phyloP scores from a whole-genome alignment of 345 rosid species.

The Carallia brachiata region DNA sequence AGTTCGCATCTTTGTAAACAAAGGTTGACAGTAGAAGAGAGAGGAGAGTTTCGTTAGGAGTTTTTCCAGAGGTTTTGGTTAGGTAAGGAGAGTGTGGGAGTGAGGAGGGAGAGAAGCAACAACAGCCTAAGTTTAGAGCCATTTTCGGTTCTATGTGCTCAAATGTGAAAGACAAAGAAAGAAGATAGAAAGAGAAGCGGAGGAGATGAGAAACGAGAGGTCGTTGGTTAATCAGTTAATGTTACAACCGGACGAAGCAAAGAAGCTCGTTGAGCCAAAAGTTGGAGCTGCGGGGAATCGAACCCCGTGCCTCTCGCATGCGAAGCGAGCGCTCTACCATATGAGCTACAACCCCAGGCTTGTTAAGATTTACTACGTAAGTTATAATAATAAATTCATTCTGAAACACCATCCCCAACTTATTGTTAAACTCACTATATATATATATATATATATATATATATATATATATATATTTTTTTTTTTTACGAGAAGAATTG shows the following conservation, averaged over 20 bases:
- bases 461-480: too few species aligned
- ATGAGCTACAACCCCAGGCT: conserved; percentile 71
- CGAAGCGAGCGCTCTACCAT: conserved; percentile 99
- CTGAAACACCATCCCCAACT: too few species aligned
- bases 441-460: too few species aligned
- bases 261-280: fast-evolving
- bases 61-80: conserved; percentile 33
- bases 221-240: not conserved
- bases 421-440: too few species aligned
- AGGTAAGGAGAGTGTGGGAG: conserved; percentile 27
- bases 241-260: too few species aligned
- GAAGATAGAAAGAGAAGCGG: conserved; percentile 18
- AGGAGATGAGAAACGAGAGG: conserved; percentile 23
- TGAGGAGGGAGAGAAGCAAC: conserved; percentile 39
- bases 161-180: conserved; percentile 18
- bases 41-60: conserved; percentile 22
- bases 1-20: not conserved
- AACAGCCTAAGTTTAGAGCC: conserved; percentile 42
- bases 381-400: too few species aligned
- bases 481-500: too few species aligned
- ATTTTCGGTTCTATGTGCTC: not conserved
- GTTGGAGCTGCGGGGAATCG: conserved; percentile 94
- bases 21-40: conserved; percentile 27
- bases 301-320: conserved; percentile 99
- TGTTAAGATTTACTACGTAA: too few species aligned